phyloP scores from a whole-genome alignment of 768 basidiomycete genomes.

The Kwoniella newhampshirensis region DNA sequence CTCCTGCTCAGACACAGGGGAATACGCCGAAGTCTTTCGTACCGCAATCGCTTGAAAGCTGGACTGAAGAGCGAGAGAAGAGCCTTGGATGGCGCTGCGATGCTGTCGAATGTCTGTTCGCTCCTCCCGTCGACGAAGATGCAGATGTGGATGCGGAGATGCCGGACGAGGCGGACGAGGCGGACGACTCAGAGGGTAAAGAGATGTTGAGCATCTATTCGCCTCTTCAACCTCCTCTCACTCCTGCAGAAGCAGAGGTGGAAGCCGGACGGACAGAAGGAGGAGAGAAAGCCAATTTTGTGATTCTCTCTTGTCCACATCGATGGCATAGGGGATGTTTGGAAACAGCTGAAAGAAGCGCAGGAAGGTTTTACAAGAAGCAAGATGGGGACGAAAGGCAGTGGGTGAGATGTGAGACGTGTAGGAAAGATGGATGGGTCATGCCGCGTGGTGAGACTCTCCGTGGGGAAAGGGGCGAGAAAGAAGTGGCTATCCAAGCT shows the following conservation, averaged over 20 bases:
- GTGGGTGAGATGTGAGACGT: constrained; percentile 34
- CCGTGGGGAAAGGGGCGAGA: no score
- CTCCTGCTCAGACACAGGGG: not conserved
- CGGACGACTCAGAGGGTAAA: constrained; percentile 1
- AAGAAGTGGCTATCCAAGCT: no score
- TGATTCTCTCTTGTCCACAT: constrained; percentile 21
- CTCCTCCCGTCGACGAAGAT: constrained; percentile 16
- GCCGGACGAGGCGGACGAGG: not conserved
- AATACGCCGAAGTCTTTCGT: constrained; percentile 19
- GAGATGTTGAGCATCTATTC: constrained; percentile 71
- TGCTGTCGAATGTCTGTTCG: constrained; percentile 29
- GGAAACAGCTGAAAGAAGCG: constrained; percentile 20
- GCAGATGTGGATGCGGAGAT: constrained; percentile 9
- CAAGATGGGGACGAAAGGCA: constrained; percentile 19
- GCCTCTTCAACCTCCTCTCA: constrained; percentile 53
- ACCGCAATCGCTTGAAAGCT: constrained; percentile 31
- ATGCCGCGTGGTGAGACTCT: not conserved
- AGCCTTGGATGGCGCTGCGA: constrained; percentile 45
- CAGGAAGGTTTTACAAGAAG: constrained; percentile 11
- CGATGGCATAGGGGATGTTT: constrained; percentile 36
- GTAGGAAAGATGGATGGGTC: constrained; percentile 42
- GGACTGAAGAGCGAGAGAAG: constrained; percentile 31
- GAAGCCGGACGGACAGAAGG: not conserved
- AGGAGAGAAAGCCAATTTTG: constrained; percentile 3
- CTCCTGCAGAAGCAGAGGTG: not conserved